phyloP scores from a whole-genome alignment of 257 asterid species.

The Vinca minor region DNA sequence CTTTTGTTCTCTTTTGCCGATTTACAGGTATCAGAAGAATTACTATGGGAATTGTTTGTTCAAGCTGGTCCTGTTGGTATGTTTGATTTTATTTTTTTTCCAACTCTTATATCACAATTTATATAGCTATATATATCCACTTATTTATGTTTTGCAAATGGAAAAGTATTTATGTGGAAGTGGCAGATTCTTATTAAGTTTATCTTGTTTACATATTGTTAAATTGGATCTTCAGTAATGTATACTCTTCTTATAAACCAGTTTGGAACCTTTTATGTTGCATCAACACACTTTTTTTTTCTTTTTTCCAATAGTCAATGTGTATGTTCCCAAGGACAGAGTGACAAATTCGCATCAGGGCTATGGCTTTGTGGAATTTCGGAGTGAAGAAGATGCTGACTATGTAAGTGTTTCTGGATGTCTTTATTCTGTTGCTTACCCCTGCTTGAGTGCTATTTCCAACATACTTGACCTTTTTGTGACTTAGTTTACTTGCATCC shows the following conservation, averaged over 20 bases:
- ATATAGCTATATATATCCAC: background rate
- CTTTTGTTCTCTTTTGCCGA: background rate
- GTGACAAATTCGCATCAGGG: conserved; percentile 94
- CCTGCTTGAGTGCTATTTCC: background rate
- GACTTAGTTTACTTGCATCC: background rate
- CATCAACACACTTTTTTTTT: background rate
- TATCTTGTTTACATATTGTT: background rate
- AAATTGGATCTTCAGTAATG: background rate
- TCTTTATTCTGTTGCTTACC: conserved; percentile 8
- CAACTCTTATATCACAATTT: background rate
- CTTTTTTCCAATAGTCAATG: conserved; percentile 48
- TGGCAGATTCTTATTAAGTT: background rate
- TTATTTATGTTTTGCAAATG: background rate
- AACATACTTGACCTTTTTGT: background rate
- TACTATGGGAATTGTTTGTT: conserved; percentile 86
- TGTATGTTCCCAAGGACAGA: conserved; percentile 95
- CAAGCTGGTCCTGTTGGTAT: conserved; percentile 97
- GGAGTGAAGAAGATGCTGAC: conserved; percentile 98
- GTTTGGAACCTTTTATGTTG: conserved; percentile 4
- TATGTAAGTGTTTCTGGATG: conserved; percentile 46
- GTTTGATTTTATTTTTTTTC: conserved; percentile 20
- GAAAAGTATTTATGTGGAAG: background rate
- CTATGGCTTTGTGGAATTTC: conserved; percentile 88
- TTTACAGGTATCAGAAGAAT: conserved; percentile 74
- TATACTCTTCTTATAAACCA: background rate